These are phyloP conservation scores for Ciborinia camelliae DNA, from an alignment of 2,329 filamentous ascomycete genomes.

Conservation along the genomic window DNA sequence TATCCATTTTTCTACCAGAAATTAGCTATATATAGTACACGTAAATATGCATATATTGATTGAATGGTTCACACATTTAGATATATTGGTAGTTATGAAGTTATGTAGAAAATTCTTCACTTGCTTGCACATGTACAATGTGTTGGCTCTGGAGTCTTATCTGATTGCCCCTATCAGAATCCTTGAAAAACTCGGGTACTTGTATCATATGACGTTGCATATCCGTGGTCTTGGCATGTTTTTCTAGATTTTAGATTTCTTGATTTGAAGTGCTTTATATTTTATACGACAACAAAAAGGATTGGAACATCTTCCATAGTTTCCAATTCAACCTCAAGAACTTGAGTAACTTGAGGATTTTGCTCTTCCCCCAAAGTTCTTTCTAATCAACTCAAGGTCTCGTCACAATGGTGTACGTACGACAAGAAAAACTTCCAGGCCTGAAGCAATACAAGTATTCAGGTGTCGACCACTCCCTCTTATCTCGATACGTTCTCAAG, in stretches of 20 bases:
- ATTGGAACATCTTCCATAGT: background rate
- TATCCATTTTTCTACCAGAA: background rate
- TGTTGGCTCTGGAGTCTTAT: constrained; percentile 1
- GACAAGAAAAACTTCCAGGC: constrained; percentile 82
- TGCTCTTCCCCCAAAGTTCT: background rate
- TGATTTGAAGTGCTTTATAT: constrained; percentile 5
- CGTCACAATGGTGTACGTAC: constrained; percentile 83
- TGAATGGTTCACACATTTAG: background rate
- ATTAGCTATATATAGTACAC: background rate
- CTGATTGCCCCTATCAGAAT: constrained; percentile 14
- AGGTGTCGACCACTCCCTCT: constrained; percentile 81
- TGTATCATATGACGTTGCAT: constrained; percentile 15
- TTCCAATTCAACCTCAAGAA: background rate
- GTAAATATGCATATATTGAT: background rate
- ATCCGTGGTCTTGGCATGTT: constrained; percentile 22
- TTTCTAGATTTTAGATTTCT: constrained; percentile 19
- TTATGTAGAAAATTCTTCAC: background rate
- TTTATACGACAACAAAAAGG: background rate
- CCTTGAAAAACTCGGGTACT: constrained; percentile 16
- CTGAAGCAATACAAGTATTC: constrained; percentile 96
- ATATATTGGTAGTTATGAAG: background rate
- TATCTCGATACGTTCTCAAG: constrained; percentile 92
- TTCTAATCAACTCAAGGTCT: background rate
- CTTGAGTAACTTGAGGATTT: too few relatives aligned
- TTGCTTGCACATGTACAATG: constrained; percentile 5